phyloP scores from a whole-genome alignment of 441 rosid species.

The Adansonia gregorii region DNA sequence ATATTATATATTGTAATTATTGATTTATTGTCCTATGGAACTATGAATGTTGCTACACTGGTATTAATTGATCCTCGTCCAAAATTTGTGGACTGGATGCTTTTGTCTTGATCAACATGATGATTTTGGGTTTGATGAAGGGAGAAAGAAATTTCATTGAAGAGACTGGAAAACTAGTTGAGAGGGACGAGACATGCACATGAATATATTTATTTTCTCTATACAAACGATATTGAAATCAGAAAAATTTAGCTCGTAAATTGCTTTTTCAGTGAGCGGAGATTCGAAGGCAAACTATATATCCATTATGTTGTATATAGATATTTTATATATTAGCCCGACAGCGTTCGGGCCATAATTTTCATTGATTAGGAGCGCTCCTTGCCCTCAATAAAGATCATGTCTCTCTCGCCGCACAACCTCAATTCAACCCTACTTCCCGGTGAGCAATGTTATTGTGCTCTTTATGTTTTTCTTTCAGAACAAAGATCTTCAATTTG shows the following conservation, averaged over 20 bases:
- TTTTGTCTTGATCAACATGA: neutral
- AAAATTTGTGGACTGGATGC: neutral
- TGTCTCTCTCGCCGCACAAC: neutral
- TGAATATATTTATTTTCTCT: too few relatives aligned
- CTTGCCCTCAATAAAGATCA: neutral
- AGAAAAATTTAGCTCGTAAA: neutral
- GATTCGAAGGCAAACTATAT: neutral
- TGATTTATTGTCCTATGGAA: neutral
- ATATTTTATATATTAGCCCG: neutral
- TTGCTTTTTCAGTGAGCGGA: neutral
- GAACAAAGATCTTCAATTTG: too few relatives aligned
- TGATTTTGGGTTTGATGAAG: neutral
- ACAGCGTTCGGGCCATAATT: neutral
- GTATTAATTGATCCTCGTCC: neutral
- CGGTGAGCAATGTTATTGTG: neutral
- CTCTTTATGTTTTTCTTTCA: neutral
- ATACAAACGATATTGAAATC: too few relatives aligned
- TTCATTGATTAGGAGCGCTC: neutral
- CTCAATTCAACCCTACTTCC: neutral
- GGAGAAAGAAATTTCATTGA: slow-evolving; percentile 1
- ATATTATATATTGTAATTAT: too few relatives aligned
- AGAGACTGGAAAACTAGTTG: neutral
- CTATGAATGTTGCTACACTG: neutral
- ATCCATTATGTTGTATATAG: neutral
- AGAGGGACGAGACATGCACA: neutral